Evolutionary conservation across 306 rosid genomes (phyloP).

Genomic region (Begonia loranthoides): DNA sequence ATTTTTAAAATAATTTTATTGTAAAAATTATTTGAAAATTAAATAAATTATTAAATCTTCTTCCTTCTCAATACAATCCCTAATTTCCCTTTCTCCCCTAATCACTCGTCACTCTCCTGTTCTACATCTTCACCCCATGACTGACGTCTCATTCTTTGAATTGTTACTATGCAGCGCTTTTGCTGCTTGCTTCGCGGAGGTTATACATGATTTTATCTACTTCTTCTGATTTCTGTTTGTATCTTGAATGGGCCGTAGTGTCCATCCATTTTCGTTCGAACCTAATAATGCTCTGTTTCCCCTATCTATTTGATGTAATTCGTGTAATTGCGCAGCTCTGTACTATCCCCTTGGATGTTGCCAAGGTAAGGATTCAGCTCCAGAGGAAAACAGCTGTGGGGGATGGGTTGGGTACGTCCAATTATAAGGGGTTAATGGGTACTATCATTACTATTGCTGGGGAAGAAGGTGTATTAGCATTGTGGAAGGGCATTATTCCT

Average conservation of each 20-base stretch:
- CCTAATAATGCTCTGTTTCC: too few species aligned
- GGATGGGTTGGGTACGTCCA: constrained; percentile 40
- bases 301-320: too few species aligned
- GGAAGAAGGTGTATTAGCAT: constrained; percentile 81
- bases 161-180: constrained; percentile 80
- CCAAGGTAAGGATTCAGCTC: constrained; percentile 96
- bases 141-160: constrained; percentile 56
- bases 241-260: too few species aligned
- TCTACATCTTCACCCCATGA: constrained; percentile 65
- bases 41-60: too few species aligned
- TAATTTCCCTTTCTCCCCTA: neutral
- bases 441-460: constrained; percentile 70
- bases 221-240: neutral
- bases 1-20: too few species aligned
- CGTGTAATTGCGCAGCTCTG: constrained; percentile 39
- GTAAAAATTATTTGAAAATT: too few species aligned
- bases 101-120: constrained; percentile 15
- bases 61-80: too few species aligned
- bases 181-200: constrained; percentile 97
- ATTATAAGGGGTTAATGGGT: constrained; percentile 63
- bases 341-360: constrained; percentile 89
- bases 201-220: constrained; percentile 2
- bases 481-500: constrained; percentile 92
- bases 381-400: constrained; percentile 44
- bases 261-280: too few species aligned